A percentile compares a stretch with the other conserved stretches of the same genome.
Evolutionary conservation across 2,329 filamentous ascomycete species (phyloP).

Genomic region (Ophiocordyceps robertsii): DNA sequence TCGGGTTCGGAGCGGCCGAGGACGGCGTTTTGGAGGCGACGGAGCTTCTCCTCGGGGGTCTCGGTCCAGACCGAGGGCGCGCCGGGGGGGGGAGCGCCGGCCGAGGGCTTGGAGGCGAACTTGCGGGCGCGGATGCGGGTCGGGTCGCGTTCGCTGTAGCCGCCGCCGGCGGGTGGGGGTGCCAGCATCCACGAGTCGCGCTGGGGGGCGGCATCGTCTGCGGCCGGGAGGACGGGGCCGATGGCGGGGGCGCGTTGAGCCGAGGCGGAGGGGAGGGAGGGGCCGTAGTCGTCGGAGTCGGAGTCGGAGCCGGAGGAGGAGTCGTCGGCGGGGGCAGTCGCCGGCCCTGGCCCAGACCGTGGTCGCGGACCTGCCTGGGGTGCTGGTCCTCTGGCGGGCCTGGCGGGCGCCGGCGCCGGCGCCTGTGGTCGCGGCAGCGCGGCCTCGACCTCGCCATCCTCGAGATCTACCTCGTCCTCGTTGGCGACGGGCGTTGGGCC

Average conservation of each 20-base stretch:
- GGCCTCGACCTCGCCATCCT: background rate
- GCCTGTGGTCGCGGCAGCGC: background rate
- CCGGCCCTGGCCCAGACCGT: background rate
- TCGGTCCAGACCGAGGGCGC: constrained; percentile 77
- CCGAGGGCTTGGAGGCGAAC: constrained; percentile 53
- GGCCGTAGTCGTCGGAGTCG: constrained; percentile 39
- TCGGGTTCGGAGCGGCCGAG: constrained; percentile 50
- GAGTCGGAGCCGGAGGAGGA: constrained; percentile 26
- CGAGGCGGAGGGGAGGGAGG: constrained; percentile 40
- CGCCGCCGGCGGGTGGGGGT: constrained; percentile 43
- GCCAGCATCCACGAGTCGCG: constrained; percentile 80
- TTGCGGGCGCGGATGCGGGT: constrained; percentile 71
- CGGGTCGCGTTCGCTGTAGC: constrained; percentile 56
- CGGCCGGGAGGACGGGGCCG: constrained; percentile 19
- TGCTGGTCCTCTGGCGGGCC: constrained; percentile 13
- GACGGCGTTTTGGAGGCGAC: constrained; percentile 67
- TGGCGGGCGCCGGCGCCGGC: constrained; percentile 11
- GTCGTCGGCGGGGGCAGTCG: constrained; percentile 21
- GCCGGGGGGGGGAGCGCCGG: constrained; percentile 11
- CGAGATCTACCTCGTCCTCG: constrained; percentile 30
- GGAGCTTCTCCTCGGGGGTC: constrained; percentile 76
- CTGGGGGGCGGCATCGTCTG: constrained; percentile 33
- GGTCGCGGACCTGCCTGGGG: background rate
- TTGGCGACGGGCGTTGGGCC: constrained; percentile 16
- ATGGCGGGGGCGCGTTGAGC: constrained; percentile 30